These are phyloP conservation scores for Globisporangium middletonii DNA, from an alignment of 352 stramenopile genomes.

Conservation along the genomic window DNA sequence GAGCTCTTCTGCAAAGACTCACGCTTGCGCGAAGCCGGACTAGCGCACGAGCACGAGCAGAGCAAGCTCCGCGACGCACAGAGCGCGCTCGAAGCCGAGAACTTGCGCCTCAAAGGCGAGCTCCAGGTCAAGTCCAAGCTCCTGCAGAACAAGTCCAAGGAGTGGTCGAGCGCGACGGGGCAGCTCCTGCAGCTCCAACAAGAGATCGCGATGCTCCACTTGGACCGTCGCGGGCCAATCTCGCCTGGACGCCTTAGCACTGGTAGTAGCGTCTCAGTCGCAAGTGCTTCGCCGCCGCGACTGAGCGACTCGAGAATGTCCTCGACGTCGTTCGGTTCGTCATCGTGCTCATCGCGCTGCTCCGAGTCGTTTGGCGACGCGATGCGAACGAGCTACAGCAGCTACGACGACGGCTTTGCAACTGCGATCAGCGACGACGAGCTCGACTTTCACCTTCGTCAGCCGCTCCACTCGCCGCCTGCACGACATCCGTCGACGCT, in stretches of 20 bases:
- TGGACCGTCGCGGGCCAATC: constrained; percentile 28
- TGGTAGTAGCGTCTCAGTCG: background rate
- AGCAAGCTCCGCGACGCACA: constrained; percentile 46
- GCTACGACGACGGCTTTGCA: background rate
- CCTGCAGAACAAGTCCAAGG: constrained; percentile 77
- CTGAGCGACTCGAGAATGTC: background rate
- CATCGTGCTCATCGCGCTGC: background rate
- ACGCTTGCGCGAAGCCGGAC: constrained; percentile 34
- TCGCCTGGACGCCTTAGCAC: background rate
- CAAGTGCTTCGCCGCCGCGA: background rate
- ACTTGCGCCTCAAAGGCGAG: constrained; percentile 63
- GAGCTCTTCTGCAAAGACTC: constrained; percentile 51
- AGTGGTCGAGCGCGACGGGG: constrained; percentile 73
- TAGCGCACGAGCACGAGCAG: constrained; percentile 47
- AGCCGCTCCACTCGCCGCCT: constrained; percentile 2
- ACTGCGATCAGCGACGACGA: background rate
- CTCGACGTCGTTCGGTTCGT: background rate
- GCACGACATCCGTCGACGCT: background rate
- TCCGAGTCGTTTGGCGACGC: background rate
- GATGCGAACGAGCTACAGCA: background rate
- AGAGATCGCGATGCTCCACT: constrained; percentile 77
- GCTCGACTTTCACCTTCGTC: constrained; percentile 5
- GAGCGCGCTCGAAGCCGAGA: constrained; percentile 64
- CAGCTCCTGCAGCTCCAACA: constrained; percentile 75
- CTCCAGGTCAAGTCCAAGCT: constrained; percentile 79